Evolutionary conservation across 331 rosid species (phyloP), one percentile per base, ranked within the genome.

Genomic region (Ulmus americana): DNA sequence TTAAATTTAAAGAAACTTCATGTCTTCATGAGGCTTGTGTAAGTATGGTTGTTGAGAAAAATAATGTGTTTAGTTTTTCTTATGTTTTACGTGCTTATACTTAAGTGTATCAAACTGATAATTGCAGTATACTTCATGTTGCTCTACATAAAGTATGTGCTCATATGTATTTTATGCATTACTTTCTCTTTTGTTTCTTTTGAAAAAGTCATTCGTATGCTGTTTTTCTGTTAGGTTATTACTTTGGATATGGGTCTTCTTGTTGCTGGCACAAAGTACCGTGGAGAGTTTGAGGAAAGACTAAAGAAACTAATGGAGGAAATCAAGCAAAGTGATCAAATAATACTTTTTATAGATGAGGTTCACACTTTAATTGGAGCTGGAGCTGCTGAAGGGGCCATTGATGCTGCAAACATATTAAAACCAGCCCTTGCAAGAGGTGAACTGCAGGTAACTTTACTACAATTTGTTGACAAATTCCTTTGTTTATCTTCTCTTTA

Each of bases 201-300:
- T 28, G 3, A 28, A 47, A 52, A 46, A 39, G 10, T 15, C 41
- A 61, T 20, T 35, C 13, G 1, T 5, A 28, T 71, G 55, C 18
- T 52, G 41, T 12, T 64, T 55, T n/a, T 74, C 63, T 35, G 72
- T 67, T 76, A 90, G 97, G 97, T 90, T 60, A 87, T 90, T 63
- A 90, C 97, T 73, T 82, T 90, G 20, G 97, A 90, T 60, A 90
- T 90, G 97, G 97, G 97, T 69, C 81, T 90, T 63, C 97, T 90
- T 64, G 97, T 90, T 22, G 97, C 97, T 41, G 97, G 97, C 67
- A 90, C 97, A 53, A 90, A 90, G 74, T 90, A 90, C 71, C 97
- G 97, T 83, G 97, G 97, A 65, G 97, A 90, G 82, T 90, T 90
- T 78, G 97, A 90, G 83, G 97, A 90, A 75, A 85, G 97, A 74